These are phyloP conservation scores for Gracilaria caudata DNA, from an alignment of 23 red algal genomes.

Conservation along the genomic window DNA sequence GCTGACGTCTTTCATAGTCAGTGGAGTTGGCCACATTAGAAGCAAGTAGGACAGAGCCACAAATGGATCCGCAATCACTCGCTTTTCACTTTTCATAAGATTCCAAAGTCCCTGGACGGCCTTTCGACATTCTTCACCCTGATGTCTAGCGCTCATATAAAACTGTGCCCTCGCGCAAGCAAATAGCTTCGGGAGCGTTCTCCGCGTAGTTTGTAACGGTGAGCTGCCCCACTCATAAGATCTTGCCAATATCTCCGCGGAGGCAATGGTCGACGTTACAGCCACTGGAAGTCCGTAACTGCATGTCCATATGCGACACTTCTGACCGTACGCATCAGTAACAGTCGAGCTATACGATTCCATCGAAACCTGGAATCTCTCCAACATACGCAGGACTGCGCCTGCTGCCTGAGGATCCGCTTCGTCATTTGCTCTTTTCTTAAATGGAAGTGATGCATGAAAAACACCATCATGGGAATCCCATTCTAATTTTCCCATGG, in stretches of 20 bases:
- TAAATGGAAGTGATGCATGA: background rate
- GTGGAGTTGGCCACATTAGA: conserved; percentile 11
- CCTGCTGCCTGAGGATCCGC: background rate
- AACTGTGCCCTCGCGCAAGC: conserved; percentile 6
- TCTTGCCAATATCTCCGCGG: conserved; percentile 39
- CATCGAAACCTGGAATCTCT: background rate
- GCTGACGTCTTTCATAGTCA: background rate
- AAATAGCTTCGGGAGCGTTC: conserved; percentile 21
- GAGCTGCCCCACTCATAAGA: conserved; percentile 6
- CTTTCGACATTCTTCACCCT: background rate
- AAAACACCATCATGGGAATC: background rate
- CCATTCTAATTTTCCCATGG: conserved; percentile 6
- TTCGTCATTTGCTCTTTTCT: background rate
- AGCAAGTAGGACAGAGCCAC: background rate
- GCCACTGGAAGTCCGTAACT: conserved; percentile 14
- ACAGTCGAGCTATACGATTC: background rate
- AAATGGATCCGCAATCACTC: background rate
- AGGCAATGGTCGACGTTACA: conserved; percentile 34
- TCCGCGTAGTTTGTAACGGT: background rate
- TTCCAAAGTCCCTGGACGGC: conserved; percentile 37
- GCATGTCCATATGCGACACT: background rate
- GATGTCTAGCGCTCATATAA: background rate
- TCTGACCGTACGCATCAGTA: conserved; percentile 1
- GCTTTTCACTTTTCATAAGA: background rate
- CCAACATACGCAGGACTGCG: background rate